These are phyloP conservation scores for Microbotryum saponariae DNA, from an alignment of 1,284 basidiomycete species.

Conservation along the genomic window DNA sequence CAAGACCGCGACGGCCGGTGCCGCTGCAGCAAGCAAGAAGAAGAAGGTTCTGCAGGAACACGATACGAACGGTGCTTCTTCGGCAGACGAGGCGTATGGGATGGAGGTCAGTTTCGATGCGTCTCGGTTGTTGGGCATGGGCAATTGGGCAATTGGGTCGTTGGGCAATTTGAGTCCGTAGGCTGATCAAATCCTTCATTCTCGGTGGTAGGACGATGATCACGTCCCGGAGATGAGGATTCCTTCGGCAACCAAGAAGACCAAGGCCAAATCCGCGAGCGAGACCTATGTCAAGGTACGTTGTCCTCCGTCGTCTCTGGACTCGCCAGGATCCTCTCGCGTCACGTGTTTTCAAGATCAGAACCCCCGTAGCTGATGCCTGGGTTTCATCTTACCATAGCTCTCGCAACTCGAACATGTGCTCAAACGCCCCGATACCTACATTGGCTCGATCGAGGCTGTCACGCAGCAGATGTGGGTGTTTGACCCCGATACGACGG, in stretches of 20 bases:
- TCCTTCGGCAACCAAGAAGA: constrained; percentile 1
- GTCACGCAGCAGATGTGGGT: constrained; percentile 84
- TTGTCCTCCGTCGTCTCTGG: background rate
- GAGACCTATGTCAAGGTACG: constrained; percentile 35
- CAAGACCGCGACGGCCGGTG: constrained; percentile 42
- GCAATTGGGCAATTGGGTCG: constrained; percentile 48
- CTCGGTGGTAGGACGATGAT: background rate
- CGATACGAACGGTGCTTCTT: constrained; percentile 46
- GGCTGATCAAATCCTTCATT: background rate
- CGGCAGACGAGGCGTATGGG: constrained; percentile 39
- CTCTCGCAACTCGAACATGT: constrained; percentile 95
- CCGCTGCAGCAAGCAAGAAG: constrained; percentile 44
- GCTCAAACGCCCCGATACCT: constrained; percentile 91
- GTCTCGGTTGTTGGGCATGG: too few species aligned
- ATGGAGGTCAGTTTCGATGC: background rate
- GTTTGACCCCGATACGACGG: constrained; percentile 50
- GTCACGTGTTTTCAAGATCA: background rate
- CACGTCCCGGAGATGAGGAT: background rate
- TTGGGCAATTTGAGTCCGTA: constrained; percentile 44
- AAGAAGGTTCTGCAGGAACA: constrained; percentile 60
- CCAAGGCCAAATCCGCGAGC: constrained; percentile 34
- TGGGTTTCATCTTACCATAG: constrained; percentile 44
- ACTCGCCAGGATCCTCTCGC: background rate
- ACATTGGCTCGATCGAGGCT: constrained; percentile 89
- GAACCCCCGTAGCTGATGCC: background rate